phyloP scores from a whole-genome alignment of 805 yeast species.

The Saccharomycopsis sp. region DNA sequence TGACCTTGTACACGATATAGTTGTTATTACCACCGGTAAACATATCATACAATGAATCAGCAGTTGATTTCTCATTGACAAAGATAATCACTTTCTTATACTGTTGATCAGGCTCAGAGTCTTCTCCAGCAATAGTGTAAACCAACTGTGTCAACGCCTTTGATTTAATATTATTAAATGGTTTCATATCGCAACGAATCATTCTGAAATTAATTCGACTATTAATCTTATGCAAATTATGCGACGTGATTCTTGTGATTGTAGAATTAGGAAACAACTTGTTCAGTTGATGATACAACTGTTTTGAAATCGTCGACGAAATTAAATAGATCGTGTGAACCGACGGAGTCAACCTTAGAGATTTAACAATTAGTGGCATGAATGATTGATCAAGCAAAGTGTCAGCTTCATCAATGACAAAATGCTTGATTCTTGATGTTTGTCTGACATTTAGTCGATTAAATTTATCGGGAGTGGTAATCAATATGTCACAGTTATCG shows the following conservation, averaged over 20 bases:
- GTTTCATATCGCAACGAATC: slow-evolving; percentile 68
- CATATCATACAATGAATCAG: slow-evolving; percentile 47
- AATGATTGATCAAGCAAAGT: slow-evolving; percentile 81
- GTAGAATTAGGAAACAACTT: slow-evolving; percentile 57
- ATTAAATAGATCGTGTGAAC: slow-evolving; percentile 65
- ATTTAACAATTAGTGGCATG: slow-evolving; percentile 26
- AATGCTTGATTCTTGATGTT: slow-evolving; percentile 36
- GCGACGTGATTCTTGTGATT: slow-evolving; percentile 54
- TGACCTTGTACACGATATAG: slow-evolving; percentile 57
- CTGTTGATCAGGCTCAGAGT: slow-evolving; percentile 66
- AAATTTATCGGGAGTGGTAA: slow-evolving; percentile 81
- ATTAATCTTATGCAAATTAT: slow-evolving; percentile 81
- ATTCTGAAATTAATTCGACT: slow-evolving; percentile 62
- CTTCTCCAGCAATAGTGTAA: slow-evolving; percentile 78
- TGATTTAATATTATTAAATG: slow-evolving; percentile 76
- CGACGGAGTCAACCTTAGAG: not conserved
- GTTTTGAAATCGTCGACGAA: slow-evolving; percentile 85
- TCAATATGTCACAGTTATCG: slow-evolving; percentile 63
- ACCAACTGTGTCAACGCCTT: slow-evolving; percentile 85
- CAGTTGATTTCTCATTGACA: slow-evolving; percentile 68
- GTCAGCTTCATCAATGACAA: slow-evolving; percentile 92
- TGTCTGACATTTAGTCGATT: slow-evolving; percentile 24
- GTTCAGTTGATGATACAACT: slow-evolving; percentile 56
- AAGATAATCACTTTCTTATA: slow-evolving; percentile 73
- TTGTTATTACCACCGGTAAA: slow-evolving; percentile 33